Evolutionary conservation across 257 asterid species (phyloP), one percentile per base, ranked within the genome.

Genomic region (Lycium ferocissimum): DNA sequence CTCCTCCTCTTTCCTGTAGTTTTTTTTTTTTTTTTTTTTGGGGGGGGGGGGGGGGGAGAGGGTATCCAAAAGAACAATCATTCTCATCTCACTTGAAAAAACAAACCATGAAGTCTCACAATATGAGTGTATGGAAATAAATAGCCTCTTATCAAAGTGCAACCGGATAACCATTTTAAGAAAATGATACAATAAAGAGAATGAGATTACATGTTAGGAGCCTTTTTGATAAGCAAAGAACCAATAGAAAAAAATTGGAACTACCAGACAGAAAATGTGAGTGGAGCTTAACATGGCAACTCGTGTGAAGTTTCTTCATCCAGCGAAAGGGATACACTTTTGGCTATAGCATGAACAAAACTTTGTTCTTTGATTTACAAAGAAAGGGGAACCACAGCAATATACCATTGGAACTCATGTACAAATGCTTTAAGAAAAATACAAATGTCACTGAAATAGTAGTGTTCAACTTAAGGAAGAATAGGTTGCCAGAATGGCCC

Each of bases 251-350:
- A 13, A 43, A 6, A 49, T 45, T 75, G 62, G 81, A 75, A 76
- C 81, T 51, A 76, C 22, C 81, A 76, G 13, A 33, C 2, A 10
- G 22, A 75, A 76, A 26, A 78, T 78, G 66, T 33, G 82, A 78
- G 53, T 8, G 82, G 82, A 78, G 33, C 49, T 33, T 78, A 53
- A 78, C 63, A 54, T 14, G 82, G 82, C 63, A 78, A 53, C 49
- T 78, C 17, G 17, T 78, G 82, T 53, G 65, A 15, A 78, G 49
- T 61, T 53, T 53, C 82, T 78, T 78, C 66, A 2, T 53, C 49
- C 14, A 78, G 65, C 66, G 49, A 54, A 78, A 53, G 33, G 82
- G 65, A 26, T 78, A 53, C 15, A 26, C 49, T 33, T 78, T 65
- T 8, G 49, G 47, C 49, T 26, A 78, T 22, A 78, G 47, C 33